Evolutionary conservation across 805 yeast species (phyloP).

Genomic region (Debaryomyces tyrocola): DNA sequence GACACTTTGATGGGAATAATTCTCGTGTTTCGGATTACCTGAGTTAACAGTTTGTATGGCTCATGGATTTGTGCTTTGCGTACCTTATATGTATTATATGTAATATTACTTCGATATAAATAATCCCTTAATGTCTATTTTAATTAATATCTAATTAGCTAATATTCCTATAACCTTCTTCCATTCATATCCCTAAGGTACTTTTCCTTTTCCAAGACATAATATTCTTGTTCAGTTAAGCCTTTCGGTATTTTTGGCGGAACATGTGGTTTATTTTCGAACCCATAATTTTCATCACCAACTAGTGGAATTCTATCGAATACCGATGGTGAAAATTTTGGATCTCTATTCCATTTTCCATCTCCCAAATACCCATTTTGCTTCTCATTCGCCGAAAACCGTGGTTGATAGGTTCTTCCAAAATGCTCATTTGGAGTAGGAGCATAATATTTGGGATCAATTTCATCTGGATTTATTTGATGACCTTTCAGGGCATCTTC

Average conservation of each 20-base stretch:
- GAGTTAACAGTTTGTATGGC: not conserved
- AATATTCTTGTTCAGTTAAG: slow-evolving; percentile 41
- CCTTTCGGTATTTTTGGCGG: slow-evolving; percentile 48
- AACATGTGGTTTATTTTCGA: slow-evolving; percentile 35
- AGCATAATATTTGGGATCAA: slow-evolving; percentile 40
- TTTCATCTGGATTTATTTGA: slow-evolving; percentile 24
- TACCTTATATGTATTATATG: not conserved
- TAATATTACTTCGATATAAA: not conserved
- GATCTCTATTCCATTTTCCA: slow-evolving; percentile 22
- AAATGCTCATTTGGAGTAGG: slow-evolving; percentile 50
- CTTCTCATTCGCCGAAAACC: slow-evolving; percentile 27
- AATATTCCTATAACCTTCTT: slow-evolving; percentile 16
- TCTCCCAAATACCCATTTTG: slow-evolving; percentile 43
- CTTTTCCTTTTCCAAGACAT: slow-evolving; percentile 39
- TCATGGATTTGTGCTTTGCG: not conserved
- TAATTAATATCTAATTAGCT: not conserved
- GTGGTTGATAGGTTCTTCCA: slow-evolving; percentile 20
- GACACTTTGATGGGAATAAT: not conserved
- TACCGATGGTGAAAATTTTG: slow-evolving; percentile 33
- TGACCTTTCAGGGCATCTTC: slow-evolving; percentile 16
- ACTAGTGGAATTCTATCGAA: slow-evolving; percentile 27
- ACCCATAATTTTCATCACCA: slow-evolving; percentile 20
- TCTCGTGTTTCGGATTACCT: not conserved
- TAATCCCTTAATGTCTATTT: no score
- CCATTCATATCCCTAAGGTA: slow-evolving; percentile 41